These are phyloP conservation scores for Thelonectria olida DNA, from an alignment of 2,329 filamentous ascomycete species.

Conservation along the genomic window DNA sequence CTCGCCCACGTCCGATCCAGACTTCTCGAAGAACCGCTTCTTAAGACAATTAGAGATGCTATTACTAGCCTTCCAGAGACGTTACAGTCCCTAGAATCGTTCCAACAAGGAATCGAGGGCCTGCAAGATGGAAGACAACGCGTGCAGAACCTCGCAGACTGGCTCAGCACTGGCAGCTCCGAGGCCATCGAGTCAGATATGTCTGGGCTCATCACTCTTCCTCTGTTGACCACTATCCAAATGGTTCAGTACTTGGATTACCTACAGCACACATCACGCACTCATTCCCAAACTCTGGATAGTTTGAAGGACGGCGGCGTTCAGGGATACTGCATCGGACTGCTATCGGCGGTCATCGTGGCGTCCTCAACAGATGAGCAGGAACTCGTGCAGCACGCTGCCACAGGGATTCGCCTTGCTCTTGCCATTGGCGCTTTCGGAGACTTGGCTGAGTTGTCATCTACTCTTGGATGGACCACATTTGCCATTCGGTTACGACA, in stretches of 20 bases:
- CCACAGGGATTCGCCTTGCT: constrained; percentile 19
- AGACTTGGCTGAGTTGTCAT: constrained; percentile 18
- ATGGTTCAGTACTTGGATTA: constrained; percentile 27
- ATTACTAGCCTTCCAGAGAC: constrained; percentile 14
- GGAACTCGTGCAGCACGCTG: constrained; percentile 18
- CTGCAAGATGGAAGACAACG: constrained; percentile 9
- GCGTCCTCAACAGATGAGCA: constrained; percentile 20
- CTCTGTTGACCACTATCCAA: constrained; percentile 25
- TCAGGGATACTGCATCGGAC: constrained; percentile 30
- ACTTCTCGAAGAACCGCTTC: constrained; percentile 10
- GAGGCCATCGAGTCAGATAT: constrained; percentile 15
- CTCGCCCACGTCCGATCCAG: constrained; percentile 18
- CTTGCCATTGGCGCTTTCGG: constrained; percentile 28
- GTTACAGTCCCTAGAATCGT: constrained; percentile 13
- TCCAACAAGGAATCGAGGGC: constrained; percentile 1
- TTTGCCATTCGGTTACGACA: constrained; percentile 13
- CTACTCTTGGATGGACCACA: constrained; percentile 16
- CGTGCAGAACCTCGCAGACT: constrained; percentile 15
- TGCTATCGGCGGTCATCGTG: constrained; percentile 25
- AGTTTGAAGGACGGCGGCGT: constrained; percentile 18
- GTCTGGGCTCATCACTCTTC: constrained; percentile 20
- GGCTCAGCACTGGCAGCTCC: constrained; percentile 17
- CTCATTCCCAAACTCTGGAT: constrained; percentile 14
- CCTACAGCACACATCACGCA: constrained; percentile 6
- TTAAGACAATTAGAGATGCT: constrained; percentile 15